Conservation (phyloP, 2,329 filamentous ascomycete genomes). For the Orbilia javanica region DNA sequence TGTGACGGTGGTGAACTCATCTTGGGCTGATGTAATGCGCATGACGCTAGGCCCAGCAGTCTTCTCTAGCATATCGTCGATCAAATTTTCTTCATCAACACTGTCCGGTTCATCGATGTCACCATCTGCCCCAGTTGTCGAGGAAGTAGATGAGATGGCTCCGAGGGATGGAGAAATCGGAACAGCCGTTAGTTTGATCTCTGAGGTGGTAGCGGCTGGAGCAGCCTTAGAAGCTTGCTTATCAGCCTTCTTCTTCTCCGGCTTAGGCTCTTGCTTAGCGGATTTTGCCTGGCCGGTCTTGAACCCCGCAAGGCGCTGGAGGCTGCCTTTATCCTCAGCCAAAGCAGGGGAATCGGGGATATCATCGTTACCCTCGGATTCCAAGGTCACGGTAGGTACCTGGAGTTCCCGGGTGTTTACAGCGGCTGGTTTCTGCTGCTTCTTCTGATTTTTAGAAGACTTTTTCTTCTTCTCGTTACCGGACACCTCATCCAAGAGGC, state of each 20-base stretch:
- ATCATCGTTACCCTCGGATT: conserved; percentile 36
- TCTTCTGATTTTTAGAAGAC: conserved; percentile 43
- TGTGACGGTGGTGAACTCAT: conserved; percentile 56
- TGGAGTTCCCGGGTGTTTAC: conserved; percentile 29
- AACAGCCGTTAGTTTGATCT: conserved; percentile 38
- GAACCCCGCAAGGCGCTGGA: conserved; percentile 51
- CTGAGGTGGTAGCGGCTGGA: conserved; percentile 17
- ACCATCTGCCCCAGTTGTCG: conserved; percentile 53
- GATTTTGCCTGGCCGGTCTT: conserved; percentile 41
- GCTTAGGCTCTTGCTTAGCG: conserved; percentile 41
- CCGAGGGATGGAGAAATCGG: conserved; percentile 49
- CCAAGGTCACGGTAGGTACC: conserved; percentile 42
- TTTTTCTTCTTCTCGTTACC: conserved; percentile 55
- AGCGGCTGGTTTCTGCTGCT: conserved; percentile 34
- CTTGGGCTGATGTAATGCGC: conserved; percentile 45
- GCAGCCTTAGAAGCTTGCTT: conserved; percentile 49
- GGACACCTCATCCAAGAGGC: conserved; percentile 39
- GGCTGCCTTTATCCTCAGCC: conserved; percentile 55
- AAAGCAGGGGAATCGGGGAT: conserved; percentile 30
- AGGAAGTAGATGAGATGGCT: conserved; percentile 53
- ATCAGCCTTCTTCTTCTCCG: conserved; percentile 52
- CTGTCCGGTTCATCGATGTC: conserved; percentile 55
- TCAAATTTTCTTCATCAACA: conserved; percentile 40
- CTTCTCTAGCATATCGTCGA: conserved; percentile 56
- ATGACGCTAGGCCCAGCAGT: conserved; percentile 47